Evolutionary conservation across 345 rosid species (phyloP).

Genomic region (Gossypium longicalyx): DNA sequence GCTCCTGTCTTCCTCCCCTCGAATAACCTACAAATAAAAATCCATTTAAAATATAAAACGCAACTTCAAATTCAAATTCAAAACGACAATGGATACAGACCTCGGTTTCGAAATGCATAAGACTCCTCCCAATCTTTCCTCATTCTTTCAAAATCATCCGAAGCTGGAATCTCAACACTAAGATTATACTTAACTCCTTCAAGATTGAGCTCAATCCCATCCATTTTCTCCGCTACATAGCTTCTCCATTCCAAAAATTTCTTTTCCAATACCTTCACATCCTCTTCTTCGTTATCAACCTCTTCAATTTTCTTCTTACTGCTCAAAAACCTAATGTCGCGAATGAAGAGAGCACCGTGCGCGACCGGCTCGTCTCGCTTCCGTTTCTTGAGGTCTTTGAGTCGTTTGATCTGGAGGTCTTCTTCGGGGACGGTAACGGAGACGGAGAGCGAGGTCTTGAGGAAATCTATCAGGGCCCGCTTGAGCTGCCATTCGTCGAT

Average conservation of each 20-base stretch:
- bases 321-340: slow-evolving; percentile 73
- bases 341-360: slow-evolving; percentile 55
- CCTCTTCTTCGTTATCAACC: slow-evolving; percentile 31
- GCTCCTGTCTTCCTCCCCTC: slow-evolving; percentile 60
- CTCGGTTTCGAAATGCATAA: slow-evolving; percentile 57
- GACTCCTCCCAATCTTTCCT: slow-evolving; percentile 77
- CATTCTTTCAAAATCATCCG: slow-evolving; percentile 70
- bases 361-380: slow-evolving; percentile 87
- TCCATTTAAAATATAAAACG: neutral
- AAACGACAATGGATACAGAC: slow-evolving; percentile 14
- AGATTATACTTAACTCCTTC: slow-evolving; percentile 75
- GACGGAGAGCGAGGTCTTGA: slow-evolving; percentile 48
- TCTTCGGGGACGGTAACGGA: slow-evolving; percentile 54
- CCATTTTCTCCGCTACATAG: slow-evolving; percentile 59
- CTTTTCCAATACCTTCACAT: slow-evolving; percentile 48
- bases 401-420: slow-evolving; percentile 56
- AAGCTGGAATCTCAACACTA: slow-evolving; percentile 43
- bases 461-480: slow-evolving; percentile 62
- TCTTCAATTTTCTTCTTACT: slow-evolving; percentile 25
- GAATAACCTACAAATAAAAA: slow-evolving; percentile 39
- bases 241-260: slow-evolving; percentile 85
- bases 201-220: slow-evolving; percentile 78
- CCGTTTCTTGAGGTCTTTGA: slow-evolving; percentile 81
- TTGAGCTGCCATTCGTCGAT: slow-evolving; percentile 92
- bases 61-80: neutral